Evolutionary conservation across 805 yeast genomes (phyloP).

Genomic region (Kurtzmaniella fragi): DNA sequence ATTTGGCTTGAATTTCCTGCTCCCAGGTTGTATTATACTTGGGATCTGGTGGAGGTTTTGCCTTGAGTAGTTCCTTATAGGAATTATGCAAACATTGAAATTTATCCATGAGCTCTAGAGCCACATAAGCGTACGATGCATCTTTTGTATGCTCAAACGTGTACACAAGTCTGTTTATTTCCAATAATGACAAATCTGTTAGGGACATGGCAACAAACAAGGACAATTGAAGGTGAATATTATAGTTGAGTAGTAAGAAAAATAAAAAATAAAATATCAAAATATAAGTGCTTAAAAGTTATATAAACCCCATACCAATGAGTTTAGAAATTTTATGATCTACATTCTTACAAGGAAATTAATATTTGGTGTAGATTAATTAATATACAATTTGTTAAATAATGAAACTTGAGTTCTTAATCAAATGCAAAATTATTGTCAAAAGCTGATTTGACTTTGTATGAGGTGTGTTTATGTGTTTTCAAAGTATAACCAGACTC

Average conservation of each 20-base stretch:
- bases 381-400: too few relatives aligned
- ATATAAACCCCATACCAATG: too few relatives aligned
- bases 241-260: too few relatives aligned
- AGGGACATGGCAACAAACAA: neutral
- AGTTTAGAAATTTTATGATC: too few relatives aligned
- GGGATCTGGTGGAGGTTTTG: slow-evolving; percentile 2
- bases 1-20: slow-evolving; percentile 1
- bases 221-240: too few relatives aligned
- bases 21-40: slow-evolving; percentile 9
- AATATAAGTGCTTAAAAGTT: too few relatives aligned
- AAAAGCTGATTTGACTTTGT: too few relatives aligned
- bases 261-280: slow-evolving; percentile 7
- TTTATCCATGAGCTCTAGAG: slow-evolving; percentile 19
- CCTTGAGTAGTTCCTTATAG: slow-evolving; percentile 6
- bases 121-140: slow-evolving; percentile 3
- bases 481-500: slow-evolving; percentile 12
- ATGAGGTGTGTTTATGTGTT: too few relatives aligned
- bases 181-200: slow-evolving; percentile 5
- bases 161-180: slow-evolving; percentile 9
- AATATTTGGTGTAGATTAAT: too few relatives aligned
- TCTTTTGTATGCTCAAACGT: slow-evolving; percentile 1
- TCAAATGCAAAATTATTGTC: too few relatives aligned
- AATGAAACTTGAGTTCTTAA: too few relatives aligned
- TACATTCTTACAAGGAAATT: too few relatives aligned
- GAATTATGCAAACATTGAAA: slow-evolving; percentile 17